Evolutionary conservation across 805 yeast species (phyloP), one percentile per base, ranked within the genome.

Genomic region (Priceomyces medius): DNA sequence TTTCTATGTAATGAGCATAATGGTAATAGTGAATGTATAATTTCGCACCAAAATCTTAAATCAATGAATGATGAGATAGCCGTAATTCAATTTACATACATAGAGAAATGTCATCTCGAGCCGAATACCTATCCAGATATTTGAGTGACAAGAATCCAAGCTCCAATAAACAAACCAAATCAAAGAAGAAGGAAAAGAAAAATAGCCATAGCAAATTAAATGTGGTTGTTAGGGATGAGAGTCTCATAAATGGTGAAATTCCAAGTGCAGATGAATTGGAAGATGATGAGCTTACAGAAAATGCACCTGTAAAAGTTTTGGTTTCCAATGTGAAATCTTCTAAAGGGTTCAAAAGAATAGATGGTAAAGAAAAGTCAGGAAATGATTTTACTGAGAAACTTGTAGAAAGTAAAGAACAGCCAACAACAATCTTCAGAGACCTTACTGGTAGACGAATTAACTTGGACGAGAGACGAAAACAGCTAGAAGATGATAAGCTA

Each of bases 351-450:
- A 64, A 57, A 36, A 41, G 74, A 42, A 66, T 68, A 21, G 74
- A 68, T 40, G 54, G 51, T 39, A 61, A 64, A 6, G 38, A 44
- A 31, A 32, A 16, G 4, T 32, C 36, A 9, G 29, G 19, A 21
- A 17, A 31, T 8, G 35, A 35, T 2, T 2, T 23, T 18, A 23
- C 13, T 21, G 21, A 23, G 5, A 21, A 19, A 3, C 5, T 8
- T n/a, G 18, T 20, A 21, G 19, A 3, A 13, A 19, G 20, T n/a
- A 21, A n/a, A 7, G 38, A 24, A 10, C 31, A 38, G n/a, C 20
- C 38, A 3, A 16, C 21, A 24, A 80, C 85, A 0, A 65, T 79
- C 0, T 76, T 74, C 51, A 74, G 93, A 68, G 91, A 85, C 54
- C 63, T 74, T 2, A 54, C 71, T 1, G 95, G 95, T 13, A 63